Conservation (phyloP, 2,329 filamentous ascomycete genomes). For the Aureobasidium sp. region DNA sequence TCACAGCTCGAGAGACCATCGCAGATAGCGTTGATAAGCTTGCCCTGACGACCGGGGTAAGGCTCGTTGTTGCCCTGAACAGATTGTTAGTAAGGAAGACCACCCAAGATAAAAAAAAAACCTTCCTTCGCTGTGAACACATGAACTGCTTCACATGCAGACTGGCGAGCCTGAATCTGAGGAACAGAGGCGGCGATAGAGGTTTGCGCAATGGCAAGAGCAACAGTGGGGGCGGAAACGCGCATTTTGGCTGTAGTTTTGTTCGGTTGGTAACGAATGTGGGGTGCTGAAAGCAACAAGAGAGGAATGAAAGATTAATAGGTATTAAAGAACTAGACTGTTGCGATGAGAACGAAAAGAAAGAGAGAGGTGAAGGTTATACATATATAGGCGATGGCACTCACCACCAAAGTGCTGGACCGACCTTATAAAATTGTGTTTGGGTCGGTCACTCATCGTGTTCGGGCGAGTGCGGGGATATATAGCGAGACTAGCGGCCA, state of each 20-base stretch:
- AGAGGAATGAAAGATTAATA: not conserved
- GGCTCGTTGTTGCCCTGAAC: conserved; percentile 28
- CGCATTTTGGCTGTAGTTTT: conserved; percentile 3
- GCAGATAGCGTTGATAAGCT: conserved; percentile 27
- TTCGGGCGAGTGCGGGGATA: not conserved
- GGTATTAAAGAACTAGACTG: not conserved
- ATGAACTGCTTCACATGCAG: conserved; percentile 18
- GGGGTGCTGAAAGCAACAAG: not conserved
- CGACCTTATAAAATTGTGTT: not conserved
- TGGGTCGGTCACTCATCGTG: not conserved
- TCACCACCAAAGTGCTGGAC: not conserved
- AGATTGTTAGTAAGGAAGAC: not conserved
- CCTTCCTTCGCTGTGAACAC: conserved; percentile 19
- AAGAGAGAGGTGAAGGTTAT: not conserved
- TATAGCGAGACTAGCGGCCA: not conserved
- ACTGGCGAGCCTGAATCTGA: not conserved
- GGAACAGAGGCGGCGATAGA: not conserved
- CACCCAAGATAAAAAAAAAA: not conserved
- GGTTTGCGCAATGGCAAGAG: conserved; percentile 1
- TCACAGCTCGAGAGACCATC: conserved; percentile 24
- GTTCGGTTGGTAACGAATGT: conserved; percentile 1
- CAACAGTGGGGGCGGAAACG: not conserved
- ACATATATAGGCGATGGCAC: not conserved
- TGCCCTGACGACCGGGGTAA: conserved; percentile 29
- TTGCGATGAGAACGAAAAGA: not conserved